Evolutionary conservation across 805 yeast genomes (phyloP), one percentile per base, ranked within the genome.

Genomic region (Candida germanica): DNA sequence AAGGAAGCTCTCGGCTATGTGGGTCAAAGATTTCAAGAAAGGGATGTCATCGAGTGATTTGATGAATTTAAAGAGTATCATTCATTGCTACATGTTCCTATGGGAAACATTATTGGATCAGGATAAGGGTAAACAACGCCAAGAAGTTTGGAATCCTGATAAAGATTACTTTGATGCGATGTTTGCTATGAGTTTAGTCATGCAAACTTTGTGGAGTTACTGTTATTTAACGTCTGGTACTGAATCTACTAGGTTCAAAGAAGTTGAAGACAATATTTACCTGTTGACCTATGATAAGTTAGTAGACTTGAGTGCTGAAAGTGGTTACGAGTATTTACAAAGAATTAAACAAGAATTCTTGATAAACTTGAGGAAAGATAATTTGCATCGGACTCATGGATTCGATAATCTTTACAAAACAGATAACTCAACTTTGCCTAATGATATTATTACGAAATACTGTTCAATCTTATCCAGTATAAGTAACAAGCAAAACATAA

Each of bases 131-230:
- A 16, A 16, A 25, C 20, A 5, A 23, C 31, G 29, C 23, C 25
- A 29, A 13, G 46, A 37, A 5, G 47, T 47, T 15, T 64, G 69
- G 69, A 47, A 42, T 16, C 58, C 58, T 2, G 59, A 53, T 29
- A 49, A 54, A n/a, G 69, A 65, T 43, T 58, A 54, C 40, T 62
- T 51, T 38, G 71, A 66, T 38, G 43, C 50, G 15, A 53, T 62
- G 60, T 61, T 60, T 38, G 63, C 66, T 0, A 49, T 64, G 8
- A 55, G 69, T 33, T 50, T 64, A 7, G 65, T 71, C 1, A 61
- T 58, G 13, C 46, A 65, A 22, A 67, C 63, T 1, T 43, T 68
- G 19, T 68, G 73, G 73, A 54, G 70, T 43, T 66, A 59, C 38
- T 53, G 59, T 13, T 63, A 48, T 36, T 46, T 63, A 5, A 52